Conservation (phyloP, 2,329 filamentous ascomycete genomes). For the Pseudopyrenochaeta lycopersici region DNA sequence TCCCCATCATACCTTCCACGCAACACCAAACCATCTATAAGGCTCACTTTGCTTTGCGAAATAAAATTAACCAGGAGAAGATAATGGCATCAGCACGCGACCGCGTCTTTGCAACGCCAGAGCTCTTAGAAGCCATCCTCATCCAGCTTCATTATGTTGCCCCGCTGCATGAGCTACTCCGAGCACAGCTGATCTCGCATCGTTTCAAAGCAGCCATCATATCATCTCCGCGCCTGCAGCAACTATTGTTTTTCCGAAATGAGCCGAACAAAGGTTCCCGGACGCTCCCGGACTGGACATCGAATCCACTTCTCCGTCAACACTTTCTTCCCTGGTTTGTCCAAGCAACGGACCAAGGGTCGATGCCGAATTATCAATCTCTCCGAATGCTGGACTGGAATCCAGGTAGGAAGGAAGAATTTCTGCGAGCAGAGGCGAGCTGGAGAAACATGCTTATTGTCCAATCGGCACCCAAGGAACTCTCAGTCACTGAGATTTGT, state of each 20-base stretch:
- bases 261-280: not conserved
- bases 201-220: constrained; percentile 10
- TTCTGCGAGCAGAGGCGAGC: constrained; percentile 15
- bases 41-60: not conserved
- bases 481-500: not conserved
- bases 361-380: not conserved
- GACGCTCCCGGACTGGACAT: not conserved
- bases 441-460: constrained; percentile 24
- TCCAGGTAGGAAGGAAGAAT: not conserved
- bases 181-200: constrained; percentile 8
- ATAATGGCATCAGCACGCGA: constrained; percentile 9
- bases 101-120: constrained; percentile 46
- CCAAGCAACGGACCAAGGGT: not conserved
- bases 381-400: constrained; percentile 7
- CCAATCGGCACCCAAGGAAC: constrained; percentile 16
- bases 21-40: not conserved
- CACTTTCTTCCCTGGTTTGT: constrained; percentile 20
- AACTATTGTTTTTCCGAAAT: constrained; percentile 17
- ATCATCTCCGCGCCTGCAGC: constrained; percentile 19
- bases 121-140: constrained; percentile 52
- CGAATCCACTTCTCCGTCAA: constrained; percentile 16
- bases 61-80: not conserved
- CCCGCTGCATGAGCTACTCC: constrained; percentile 12
- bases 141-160: constrained; percentile 28
- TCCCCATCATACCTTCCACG: not conserved